phyloP scores from a whole-genome alignment of 1,139 yeast species.

The Blastobotrys serpentis region DNA sequence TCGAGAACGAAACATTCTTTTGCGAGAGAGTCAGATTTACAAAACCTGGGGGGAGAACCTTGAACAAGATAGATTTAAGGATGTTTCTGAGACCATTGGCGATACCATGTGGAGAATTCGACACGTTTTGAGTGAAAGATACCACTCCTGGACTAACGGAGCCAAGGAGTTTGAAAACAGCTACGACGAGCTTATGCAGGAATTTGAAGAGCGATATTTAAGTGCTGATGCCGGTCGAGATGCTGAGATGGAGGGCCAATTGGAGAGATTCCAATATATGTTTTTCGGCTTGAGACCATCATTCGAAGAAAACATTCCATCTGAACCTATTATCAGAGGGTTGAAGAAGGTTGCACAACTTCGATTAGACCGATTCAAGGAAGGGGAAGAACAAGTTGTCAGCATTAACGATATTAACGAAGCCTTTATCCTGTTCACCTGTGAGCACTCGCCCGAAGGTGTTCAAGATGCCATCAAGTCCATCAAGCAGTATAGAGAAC shows the following conservation, averaged over 20 bases:
- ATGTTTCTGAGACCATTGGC: slow-evolving; percentile 46
- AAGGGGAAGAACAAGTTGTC: slow-evolving; percentile 26
- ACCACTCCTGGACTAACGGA: slow-evolving; percentile 65
- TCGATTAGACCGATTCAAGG: slow-evolving; percentile 53
- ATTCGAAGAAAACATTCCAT: slow-evolving; percentile 50
- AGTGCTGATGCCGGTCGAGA: slow-evolving; percentile 58
- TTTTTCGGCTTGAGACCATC: slow-evolving; percentile 71
- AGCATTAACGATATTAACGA: slow-evolving; percentile 47
- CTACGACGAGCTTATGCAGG: slow-evolving; percentile 51
- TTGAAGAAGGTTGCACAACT: slow-evolving; percentile 63
- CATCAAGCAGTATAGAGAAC: slow-evolving; percentile 41
- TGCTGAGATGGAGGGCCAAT: slow-evolving; percentile 60
- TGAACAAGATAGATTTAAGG: slow-evolving; percentile 38
- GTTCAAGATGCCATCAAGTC: slow-evolving; percentile 54
- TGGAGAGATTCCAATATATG: slow-evolving; percentile 77
- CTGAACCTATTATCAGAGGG: slow-evolving; percentile 66
- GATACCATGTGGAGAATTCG: slow-evolving; percentile 73
- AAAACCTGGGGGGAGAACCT: slow-evolving; percentile 33
- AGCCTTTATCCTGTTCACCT: slow-evolving; percentile 49
- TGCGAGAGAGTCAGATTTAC: slow-evolving; percentile 64
- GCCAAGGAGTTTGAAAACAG: slow-evolving; percentile 47
- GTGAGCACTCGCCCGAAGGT: slow-evolving; percentile 48
- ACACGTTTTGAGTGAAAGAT: slow-evolving; percentile 85
- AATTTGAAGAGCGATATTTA: slow-evolving; percentile 59
- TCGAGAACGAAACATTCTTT: slow-evolving; percentile 76